Percentiles rank a stretch among this genome's conserved stretches.
Conservation (phyloP, 2,329 filamentous ascomycete species). For the Cercospora sojina region DNA sequence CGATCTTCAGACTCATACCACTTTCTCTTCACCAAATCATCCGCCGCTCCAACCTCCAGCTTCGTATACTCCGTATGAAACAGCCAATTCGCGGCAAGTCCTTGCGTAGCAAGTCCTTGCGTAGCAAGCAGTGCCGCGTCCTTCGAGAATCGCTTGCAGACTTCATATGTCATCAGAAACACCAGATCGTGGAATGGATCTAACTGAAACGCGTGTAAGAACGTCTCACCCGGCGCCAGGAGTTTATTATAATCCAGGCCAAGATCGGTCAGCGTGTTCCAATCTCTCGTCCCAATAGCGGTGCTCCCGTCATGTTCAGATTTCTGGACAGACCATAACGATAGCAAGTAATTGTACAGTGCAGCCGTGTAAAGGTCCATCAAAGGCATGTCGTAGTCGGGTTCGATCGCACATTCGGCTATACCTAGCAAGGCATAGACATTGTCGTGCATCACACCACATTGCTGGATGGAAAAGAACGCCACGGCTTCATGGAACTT, state of each 20-base stretch:
- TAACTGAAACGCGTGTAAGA: constrained; percentile 6
- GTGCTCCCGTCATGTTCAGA: background rate
- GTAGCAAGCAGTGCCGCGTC: background rate
- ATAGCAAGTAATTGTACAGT: constrained; percentile 7
- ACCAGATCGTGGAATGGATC: constrained; percentile 8
- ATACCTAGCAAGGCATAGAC: constrained; percentile 16
- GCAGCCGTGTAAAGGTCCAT: constrained; percentile 11
- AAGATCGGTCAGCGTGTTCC: background rate
- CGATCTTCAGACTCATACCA: constrained; percentile 13
- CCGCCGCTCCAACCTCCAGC: background rate
- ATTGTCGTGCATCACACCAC: constrained; percentile 10
- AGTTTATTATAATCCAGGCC: constrained; percentile 3
- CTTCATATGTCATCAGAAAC: constrained; percentile 4
- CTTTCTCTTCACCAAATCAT: constrained; percentile 7
- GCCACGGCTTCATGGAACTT: constrained; percentile 9
- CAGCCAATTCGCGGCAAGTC: constrained; percentile 10
- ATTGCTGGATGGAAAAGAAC: constrained; percentile 9
- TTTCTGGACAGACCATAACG: background rate
- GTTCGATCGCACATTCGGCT: constrained; percentile 5
- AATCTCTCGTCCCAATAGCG: background rate
- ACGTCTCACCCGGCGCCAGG: background rate
- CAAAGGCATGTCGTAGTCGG: constrained; percentile 16
- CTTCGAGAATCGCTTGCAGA: constrained; percentile 2
- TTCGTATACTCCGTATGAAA: constrained; percentile 8
- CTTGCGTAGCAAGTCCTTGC: constrained; percentile 6